These are phyloP conservation scores for Solanum chaucha DNA, from an alignment of 257 asterid species.

Conservation along the genomic window DNA sequence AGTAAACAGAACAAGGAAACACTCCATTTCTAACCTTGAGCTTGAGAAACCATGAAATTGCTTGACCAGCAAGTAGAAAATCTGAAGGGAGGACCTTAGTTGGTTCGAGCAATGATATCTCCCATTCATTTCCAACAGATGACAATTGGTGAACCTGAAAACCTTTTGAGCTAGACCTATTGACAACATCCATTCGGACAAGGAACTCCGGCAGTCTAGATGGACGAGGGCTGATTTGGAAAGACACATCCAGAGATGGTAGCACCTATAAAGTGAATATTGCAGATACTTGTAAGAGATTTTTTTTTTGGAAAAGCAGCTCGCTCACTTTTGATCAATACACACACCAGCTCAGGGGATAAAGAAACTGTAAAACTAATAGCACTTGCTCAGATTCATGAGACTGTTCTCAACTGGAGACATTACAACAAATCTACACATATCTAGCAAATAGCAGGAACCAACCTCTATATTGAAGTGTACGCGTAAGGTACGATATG, in stretches of 20 bases:
- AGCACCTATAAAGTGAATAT: conserved; percentile 42
- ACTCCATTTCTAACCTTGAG: conserved; percentile 56
- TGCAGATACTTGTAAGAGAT: conserved; percentile 2
- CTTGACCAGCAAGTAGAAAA: conserved; percentile 73
- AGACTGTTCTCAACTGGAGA: not conserved
- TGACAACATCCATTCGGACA: conserved; percentile 77
- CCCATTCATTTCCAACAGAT: conserved; percentile 81
- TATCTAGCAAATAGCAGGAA: not conserved
- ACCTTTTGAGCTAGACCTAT: conserved; percentile 67
- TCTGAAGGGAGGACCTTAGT: conserved; percentile 40
- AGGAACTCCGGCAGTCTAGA: conserved; percentile 77
- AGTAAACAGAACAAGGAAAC: not conserved
- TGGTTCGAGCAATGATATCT: conserved; percentile 65
- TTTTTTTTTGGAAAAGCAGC: not conserved
- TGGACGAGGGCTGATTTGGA: conserved; percentile 66
- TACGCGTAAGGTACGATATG: conserved; percentile 84
- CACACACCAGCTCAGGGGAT: not conserved
- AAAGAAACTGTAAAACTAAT: not conserved
- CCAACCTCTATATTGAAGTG: conserved; percentile 69
- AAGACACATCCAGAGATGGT: conserved; percentile 80
- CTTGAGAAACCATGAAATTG: conserved; percentile 76
- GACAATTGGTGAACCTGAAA: conserved; percentile 86
- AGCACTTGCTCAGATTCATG: not conserved
- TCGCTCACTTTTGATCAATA: not conserved
- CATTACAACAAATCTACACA: not conserved